Evolutionary conservation across 768 basidiomycete species (phyloP).

Genomic region (Kwoniella sp.): DNA sequence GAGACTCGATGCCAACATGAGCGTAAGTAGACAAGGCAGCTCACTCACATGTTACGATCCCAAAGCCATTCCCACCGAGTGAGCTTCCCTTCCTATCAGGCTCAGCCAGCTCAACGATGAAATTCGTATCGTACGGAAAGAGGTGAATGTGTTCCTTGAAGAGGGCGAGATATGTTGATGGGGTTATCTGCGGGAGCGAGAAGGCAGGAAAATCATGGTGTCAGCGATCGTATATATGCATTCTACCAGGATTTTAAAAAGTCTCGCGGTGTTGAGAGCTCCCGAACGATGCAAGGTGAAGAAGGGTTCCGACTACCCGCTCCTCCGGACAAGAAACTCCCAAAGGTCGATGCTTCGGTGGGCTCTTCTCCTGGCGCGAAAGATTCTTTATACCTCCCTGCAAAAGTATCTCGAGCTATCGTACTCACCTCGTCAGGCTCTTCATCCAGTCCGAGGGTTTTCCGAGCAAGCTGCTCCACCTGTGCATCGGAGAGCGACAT

Average conservation of each 20-base stretch:
- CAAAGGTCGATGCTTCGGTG: no score
- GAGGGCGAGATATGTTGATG: conserved; percentile 5
- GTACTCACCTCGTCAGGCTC: conserved; percentile 27
- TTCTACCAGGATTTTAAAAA: no score
- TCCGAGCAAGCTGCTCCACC: conserved; percentile 56
- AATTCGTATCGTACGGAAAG: conserved; percentile 27
- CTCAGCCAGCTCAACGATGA: conserved; percentile 39
- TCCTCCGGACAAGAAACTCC: no score
- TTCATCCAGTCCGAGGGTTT: conserved; percentile 32
- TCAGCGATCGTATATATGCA: no score
- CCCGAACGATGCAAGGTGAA: no score
- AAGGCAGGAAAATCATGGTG: no score
- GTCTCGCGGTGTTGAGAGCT: no score
- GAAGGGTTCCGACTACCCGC: no score
- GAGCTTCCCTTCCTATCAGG: conserved; percentile 13
- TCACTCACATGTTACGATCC: conserved; percentile 41
- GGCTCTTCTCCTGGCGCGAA: no score
- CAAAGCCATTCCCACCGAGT: conserved; percentile 44
- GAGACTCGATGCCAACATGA: no score
- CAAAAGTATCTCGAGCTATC: no score
- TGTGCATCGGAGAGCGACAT: neutral
- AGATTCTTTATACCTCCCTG: no score
- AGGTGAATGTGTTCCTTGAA: conserved; percentile 3
- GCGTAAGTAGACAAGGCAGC: neutral
- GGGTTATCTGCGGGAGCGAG: neutral